Evolutionary conservation across 2,329 filamentous ascomycete species (phyloP).

Genomic region (Penicillium sp.): DNA sequence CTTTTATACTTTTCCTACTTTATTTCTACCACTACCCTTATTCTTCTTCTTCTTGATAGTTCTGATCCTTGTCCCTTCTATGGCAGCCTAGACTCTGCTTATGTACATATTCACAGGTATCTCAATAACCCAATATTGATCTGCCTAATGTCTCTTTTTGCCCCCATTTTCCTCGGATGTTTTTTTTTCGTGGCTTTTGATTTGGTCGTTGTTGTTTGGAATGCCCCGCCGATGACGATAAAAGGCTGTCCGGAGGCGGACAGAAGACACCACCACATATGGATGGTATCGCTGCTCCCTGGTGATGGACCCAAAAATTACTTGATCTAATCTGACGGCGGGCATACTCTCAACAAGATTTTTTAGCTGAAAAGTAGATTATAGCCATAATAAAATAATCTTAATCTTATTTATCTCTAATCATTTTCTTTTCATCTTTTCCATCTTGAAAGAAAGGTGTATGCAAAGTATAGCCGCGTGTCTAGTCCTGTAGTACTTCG

Average conservation of each 20-base stretch:
- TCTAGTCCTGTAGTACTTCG: conserved; percentile 17
- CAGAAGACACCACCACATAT: conserved; percentile 41
- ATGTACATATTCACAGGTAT: background rate
- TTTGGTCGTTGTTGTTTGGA: background rate
- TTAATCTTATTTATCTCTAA: background rate
- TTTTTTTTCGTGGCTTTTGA: background rate
- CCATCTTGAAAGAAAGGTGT: too few species aligned
- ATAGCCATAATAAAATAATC: background rate
- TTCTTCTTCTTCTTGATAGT: background rate
- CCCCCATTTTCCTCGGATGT: background rate
- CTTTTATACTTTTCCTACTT: conserved; percentile 2
- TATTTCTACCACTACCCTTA: background rate
- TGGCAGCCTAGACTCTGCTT: background rate
- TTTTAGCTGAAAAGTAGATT: background rate
- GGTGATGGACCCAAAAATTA: conserved; percentile 57
- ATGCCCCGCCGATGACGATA: conserved; percentile 40
- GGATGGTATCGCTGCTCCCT: conserved; percentile 38
- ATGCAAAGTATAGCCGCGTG: background rate
- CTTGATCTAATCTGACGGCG: conserved; percentile 68
- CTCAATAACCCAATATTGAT: background rate
- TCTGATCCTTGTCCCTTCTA: too few species aligned
- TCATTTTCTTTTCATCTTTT: background rate
- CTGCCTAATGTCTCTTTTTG: background rate
- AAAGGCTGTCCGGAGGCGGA: conserved; percentile 30
- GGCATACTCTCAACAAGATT: conserved; percentile 1